phyloP scores from a whole-genome alignment of 768 basidiomycete genomes.

The Leccinum rimulosum region DNA sequence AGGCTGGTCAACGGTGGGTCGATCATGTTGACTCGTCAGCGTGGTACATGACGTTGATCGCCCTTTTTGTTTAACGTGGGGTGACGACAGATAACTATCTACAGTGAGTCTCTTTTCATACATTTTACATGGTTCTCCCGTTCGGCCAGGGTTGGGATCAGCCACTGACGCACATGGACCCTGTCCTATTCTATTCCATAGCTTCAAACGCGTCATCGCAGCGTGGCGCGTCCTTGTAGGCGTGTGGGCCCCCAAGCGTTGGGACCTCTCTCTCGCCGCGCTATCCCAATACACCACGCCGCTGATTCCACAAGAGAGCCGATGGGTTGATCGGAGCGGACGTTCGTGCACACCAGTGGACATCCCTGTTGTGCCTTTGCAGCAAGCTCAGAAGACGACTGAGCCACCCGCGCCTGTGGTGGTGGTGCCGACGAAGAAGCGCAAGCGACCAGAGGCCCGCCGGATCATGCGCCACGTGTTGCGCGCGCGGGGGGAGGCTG shows the following conservation, averaged over 20 bases:
- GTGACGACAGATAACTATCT: slow-evolving; percentile 63
- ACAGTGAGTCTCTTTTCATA: slow-evolving; percentile 47
- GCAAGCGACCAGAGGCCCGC: slow-evolving; percentile 65
- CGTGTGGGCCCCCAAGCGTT: slow-evolving; percentile 83
- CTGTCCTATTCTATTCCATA: slow-evolving; percentile 28
- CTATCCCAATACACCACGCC: slow-evolving; percentile 74
- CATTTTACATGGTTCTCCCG: background rate
- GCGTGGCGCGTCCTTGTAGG: slow-evolving; percentile 98
- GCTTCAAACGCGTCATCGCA: slow-evolving; percentile 82
- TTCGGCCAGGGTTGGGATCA: slow-evolving; percentile 15
- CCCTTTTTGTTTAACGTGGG: background rate
- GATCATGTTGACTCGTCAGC: slow-evolving; percentile 22
- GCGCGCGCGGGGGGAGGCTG: slow-evolving; percentile 80
- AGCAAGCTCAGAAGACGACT: background rate
- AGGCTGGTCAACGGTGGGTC: slow-evolving; percentile 78
- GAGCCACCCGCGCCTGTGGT: slow-evolving; percentile 37
- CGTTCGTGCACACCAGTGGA: slow-evolving; percentile 27
- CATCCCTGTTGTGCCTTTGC: slow-evolving; percentile 9
- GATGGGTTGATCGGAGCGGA: slow-evolving; percentile 61
- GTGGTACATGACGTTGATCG: slow-evolving; percentile 21
- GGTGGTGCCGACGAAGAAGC: slow-evolving; percentile 16
- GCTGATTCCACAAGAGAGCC: slow-evolving; percentile 59
- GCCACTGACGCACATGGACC: slow-evolving; percentile 20
- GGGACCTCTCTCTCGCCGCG: slow-evolving; percentile 76
- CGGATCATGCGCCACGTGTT: slow-evolving; percentile 88